Evolutionary conservation across 257 asterid genomes (phyloP).

Genomic region (Linaria vulgaris): DNA sequence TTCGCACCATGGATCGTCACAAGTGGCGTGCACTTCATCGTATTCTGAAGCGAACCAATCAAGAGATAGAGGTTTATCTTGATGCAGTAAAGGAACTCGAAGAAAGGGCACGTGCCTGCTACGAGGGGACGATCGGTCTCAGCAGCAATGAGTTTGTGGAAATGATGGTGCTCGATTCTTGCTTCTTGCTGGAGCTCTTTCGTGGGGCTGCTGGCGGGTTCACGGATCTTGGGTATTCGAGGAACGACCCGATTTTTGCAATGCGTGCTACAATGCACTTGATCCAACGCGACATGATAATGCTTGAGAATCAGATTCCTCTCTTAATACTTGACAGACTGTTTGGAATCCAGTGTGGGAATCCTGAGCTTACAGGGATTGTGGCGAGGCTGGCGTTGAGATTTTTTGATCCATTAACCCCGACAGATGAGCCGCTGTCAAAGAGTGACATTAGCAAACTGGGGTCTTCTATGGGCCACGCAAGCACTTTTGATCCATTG

Average conservation of each 20-base stretch:
- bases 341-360: constrained; percentile 50
- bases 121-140: constrained; percentile 59
- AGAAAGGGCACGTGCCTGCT: constrained; percentile 62
- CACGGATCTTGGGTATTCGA: constrained; percentile 58
- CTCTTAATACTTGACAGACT: constrained; percentile 58
- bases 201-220: constrained; percentile 77
- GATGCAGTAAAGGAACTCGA: constrained; percentile 61
- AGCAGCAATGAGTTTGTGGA: constrained; percentile 75
- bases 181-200: constrained; percentile 75
- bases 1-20: constrained; percentile 76
- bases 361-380: constrained; percentile 45
- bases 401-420: constrained; percentile 80
- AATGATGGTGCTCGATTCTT: constrained; percentile 78
- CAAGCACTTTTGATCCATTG: constrained; percentile 60
- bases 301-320: constrained; percentile 91
- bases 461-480: constrained; percentile 34
- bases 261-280: constrained; percentile 89
- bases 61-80: constrained; percentile 48
- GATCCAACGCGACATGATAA: constrained; percentile 86
- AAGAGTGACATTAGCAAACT: constrained; percentile 51
- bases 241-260: constrained; percentile 78
- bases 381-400: constrained; percentile 67
- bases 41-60: constrained; percentile 53
- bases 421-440: constrained; percentile 69
- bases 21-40: constrained; percentile 75